Conservation (phyloP, 2,329 filamentous ascomycete genomes). For the Byssochlamys sp. region DNA sequence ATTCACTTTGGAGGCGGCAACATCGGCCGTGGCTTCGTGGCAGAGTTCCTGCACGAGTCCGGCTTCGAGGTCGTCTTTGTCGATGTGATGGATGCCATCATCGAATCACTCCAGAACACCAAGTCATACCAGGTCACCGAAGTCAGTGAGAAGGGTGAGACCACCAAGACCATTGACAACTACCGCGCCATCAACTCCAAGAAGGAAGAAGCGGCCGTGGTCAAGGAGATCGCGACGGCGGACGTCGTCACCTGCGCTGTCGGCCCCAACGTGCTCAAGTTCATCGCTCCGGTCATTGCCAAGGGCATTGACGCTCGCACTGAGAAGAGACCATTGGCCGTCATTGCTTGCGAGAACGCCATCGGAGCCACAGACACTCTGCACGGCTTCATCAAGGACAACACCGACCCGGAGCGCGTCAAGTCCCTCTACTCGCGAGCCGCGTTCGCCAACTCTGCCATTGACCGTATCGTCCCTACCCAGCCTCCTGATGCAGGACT, state of each 20-base stretch:
- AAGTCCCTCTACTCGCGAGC: conserved; percentile 63
- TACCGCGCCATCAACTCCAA: conserved; percentile 96
- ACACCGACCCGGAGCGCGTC: conserved; percentile 60
- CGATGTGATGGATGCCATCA: conserved; percentile 78
- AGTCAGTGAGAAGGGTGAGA: conserved; percentile 74
- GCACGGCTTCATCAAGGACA: conserved; percentile 67
- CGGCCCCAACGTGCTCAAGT: conserved; percentile 89
- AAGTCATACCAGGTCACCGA: conserved; percentile 84
- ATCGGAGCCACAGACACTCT: conserved; percentile 89
- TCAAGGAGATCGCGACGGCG: conserved; percentile 76
- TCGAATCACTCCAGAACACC: conserved; percentile 65
- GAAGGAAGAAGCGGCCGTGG: conserved; percentile 66
- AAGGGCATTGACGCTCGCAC: conserved; percentile 78
- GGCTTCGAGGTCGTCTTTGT: conserved; percentile 94
- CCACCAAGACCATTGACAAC: conserved; percentile 75
- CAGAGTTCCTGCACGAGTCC: conserved; percentile 85
- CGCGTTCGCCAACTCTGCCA: conserved; percentile 91
- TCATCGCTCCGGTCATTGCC: conserved; percentile 89
- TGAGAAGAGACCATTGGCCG: conserved; percentile 59
- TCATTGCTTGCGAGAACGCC: conserved; percentile 97
- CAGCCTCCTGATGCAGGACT: conserved; percentile 72
- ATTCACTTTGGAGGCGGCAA: conserved; percentile 81
- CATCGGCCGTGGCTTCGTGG: conserved; percentile 78
- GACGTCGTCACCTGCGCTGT: conserved; percentile 94
- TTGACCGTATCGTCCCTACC: conserved; percentile 93